Percentiles rank a stretch among this genome's conserved stretches.
phyloP scores from a whole-genome alignment of 2,329 filamentous ascomycete genomes.

The Fonsecaea pedrosoi region DNA sequence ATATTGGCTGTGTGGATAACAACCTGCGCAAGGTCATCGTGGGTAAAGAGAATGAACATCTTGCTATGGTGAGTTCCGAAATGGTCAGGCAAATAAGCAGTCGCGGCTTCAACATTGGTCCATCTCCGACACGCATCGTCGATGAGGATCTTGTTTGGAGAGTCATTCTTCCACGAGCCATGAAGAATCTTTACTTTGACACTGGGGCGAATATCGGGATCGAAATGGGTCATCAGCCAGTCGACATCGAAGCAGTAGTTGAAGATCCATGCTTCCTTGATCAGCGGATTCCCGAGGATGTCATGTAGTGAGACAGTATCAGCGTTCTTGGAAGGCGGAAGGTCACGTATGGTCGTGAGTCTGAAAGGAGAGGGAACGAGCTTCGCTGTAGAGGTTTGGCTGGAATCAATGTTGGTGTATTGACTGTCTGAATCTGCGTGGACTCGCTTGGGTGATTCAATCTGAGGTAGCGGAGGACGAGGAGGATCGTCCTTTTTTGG shows the following conservation, averaged over 20 bases:
- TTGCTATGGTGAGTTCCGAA: constrained; percentile 88
- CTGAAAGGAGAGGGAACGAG: constrained; percentile 69
- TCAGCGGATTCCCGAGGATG: constrained; percentile 75
- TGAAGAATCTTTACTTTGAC: constrained; percentile 67
- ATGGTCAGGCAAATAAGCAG: constrained; percentile 79
- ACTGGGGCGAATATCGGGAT: constrained; percentile 60
- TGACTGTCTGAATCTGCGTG: neutral
- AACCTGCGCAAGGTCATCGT: constrained; percentile 77
- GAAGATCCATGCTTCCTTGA: constrained; percentile 67
- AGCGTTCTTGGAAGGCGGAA: constrained; percentile 66
- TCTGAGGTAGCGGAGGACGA: neutral
- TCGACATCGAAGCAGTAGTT: constrained; percentile 64
- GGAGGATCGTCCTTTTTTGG: neutral
- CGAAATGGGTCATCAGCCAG: constrained; percentile 66
- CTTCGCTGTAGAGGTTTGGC: constrained; percentile 9
- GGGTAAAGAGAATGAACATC: constrained; percentile 82
- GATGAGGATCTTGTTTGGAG: constrained; percentile 62
- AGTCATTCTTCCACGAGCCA: constrained; percentile 72
- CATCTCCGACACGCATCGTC: constrained; percentile 66
- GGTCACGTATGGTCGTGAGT: constrained; percentile 71
- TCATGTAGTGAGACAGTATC: constrained; percentile 71
- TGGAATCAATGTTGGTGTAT: neutral
- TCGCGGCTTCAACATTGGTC: constrained; percentile 72
- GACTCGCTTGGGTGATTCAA: neutral
- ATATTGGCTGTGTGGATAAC: constrained; percentile 91